Percentiles rank a stretch among this genome's conserved stretches.
Evolutionary conservation across 768 basidiomycete species (phyloP).

Genomic region (Mycena galericulata): DNA sequence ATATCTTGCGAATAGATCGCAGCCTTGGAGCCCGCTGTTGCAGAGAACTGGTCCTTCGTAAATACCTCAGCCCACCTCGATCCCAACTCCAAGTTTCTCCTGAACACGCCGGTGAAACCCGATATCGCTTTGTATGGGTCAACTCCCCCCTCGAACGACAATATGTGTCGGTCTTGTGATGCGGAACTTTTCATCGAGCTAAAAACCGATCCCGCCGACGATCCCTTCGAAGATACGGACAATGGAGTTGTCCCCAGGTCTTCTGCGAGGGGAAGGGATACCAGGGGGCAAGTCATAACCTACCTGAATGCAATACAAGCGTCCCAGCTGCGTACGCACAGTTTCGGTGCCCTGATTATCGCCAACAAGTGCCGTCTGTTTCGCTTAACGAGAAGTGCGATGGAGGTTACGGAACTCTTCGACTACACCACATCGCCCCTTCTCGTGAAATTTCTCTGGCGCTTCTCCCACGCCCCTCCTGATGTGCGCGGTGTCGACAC

Average conservation of each 20-base stretch:
- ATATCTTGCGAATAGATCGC: constrained; percentile 16
- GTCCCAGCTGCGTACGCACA: constrained; percentile 27
- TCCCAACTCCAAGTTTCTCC: constrained; percentile 10
- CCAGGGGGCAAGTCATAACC: constrained; percentile 27
- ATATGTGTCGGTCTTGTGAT: constrained; percentile 28
- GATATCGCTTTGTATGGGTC: constrained; percentile 26
- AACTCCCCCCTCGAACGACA: constrained; percentile 14
- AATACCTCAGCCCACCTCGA: constrained; percentile 16
- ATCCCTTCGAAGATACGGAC: constrained; percentile 18
- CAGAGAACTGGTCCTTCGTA: constrained; percentile 5
- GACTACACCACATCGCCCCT: neutral
- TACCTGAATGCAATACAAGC: constrained; percentile 33
- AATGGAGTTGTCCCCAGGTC: neutral
- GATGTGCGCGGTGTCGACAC: constrained; percentile 31
- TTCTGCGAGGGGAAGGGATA: constrained; percentile 9
- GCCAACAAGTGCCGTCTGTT: constrained; percentile 19
- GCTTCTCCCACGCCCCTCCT: constrained; percentile 24
- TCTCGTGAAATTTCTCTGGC: constrained; percentile 28
- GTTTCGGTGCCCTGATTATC: constrained; percentile 26
- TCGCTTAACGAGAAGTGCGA: constrained; percentile 9
- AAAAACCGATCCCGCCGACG: constrained; percentile 9
- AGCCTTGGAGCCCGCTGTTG: constrained; percentile 13
- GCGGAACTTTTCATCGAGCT: constrained; percentile 27
- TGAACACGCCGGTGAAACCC: constrained; percentile 13
- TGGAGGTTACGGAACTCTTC: constrained; percentile 11